These are phyloP conservation scores for Pseudocercospora vitis DNA, from an alignment of 2,329 filamentous ascomycete species.

Conservation along the genomic window DNA sequence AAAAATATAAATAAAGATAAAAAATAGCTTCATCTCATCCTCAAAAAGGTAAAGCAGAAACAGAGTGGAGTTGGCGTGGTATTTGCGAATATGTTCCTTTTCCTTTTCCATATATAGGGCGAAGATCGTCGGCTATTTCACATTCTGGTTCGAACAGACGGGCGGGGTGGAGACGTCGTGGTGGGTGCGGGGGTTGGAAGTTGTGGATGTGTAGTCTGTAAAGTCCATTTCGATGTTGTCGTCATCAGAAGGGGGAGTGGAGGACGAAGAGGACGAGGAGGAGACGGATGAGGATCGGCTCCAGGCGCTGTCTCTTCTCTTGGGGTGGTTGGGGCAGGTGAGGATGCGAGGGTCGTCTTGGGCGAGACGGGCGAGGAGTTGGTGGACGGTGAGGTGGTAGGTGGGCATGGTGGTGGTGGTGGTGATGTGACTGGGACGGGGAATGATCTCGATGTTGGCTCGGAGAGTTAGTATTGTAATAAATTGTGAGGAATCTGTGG, in stretches of 20 bases:
- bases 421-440: background rate
- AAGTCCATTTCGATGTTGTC: slow-evolving; percentile 5
- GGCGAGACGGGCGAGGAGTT: slow-evolving; percentile 24
- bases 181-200: background rate
- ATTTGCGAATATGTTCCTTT: too few relatives aligned
- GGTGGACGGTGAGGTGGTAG: slow-evolving; percentile 27
- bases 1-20: too few relatives aligned
- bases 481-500: background rate
- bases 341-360: slow-evolving; percentile 15
- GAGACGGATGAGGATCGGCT: slow-evolving; percentile 9
- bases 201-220: slow-evolving; percentile 6
- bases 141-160: background rate
- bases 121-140: too few relatives aligned
- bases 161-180: background rate
- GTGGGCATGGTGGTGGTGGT: slow-evolving; percentile 21
- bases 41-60: too few relatives aligned
- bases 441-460: background rate
- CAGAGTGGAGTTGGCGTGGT: too few relatives aligned
- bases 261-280: too few relatives aligned
- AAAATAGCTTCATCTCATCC: too few relatives aligned
- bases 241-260: too few relatives aligned
- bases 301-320: slow-evolving; percentile 1
- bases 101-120: too few relatives aligned
- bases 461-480: background rate
- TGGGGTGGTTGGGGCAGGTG: background rate